These are phyloP conservation scores for Claviceps purpurea DNA, from an alignment of 2,329 filamentous ascomycete genomes.

Conservation along the genomic window DNA sequence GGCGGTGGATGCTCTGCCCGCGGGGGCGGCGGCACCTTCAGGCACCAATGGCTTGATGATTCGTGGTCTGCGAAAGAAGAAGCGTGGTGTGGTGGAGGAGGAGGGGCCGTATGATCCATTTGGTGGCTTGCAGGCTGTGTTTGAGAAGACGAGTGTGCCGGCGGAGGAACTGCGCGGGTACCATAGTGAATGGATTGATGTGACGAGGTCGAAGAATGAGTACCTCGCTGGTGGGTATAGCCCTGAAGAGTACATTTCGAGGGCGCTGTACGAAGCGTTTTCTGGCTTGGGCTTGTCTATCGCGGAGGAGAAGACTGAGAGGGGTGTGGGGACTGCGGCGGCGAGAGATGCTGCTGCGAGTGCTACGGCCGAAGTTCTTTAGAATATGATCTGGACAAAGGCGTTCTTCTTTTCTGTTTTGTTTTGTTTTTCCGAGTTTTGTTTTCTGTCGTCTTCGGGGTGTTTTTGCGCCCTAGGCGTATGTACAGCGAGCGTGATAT, in stretches of 20 bases:
- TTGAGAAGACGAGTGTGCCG: constrained; percentile 53
- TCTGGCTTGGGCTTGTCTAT: constrained; percentile 79
- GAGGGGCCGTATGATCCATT: constrained; percentile 82
- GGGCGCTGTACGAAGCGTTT: constrained; percentile 80
- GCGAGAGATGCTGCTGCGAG: constrained; percentile 23
- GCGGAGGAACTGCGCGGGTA: constrained; percentile 45
- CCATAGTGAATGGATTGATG: constrained; percentile 60
- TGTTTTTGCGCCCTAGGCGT: not conserved
- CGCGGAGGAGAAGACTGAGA: constrained; percentile 53
- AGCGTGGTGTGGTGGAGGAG: constrained; percentile 25
- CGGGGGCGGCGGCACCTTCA: not conserved
- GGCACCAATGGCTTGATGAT: constrained; percentile 41
- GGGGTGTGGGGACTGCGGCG: constrained; percentile 19
- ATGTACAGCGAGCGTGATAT: not conserved
- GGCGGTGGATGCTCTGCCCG: constrained; percentile 20
- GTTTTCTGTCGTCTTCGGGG: not conserved
- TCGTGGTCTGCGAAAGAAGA: constrained; percentile 62
- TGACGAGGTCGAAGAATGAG: constrained; percentile 48
- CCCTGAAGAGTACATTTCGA: constrained; percentile 65
- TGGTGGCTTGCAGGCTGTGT: constrained; percentile 55
- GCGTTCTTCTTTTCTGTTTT: not conserved
- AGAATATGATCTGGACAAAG: not conserved
- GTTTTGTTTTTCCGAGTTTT: not conserved
- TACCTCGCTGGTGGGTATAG: constrained; percentile 73
- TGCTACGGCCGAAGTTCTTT: constrained; percentile 27